Conservation (phyloP, 108 stramenopile species). For the Cylindrotheca closterium region DNA sequence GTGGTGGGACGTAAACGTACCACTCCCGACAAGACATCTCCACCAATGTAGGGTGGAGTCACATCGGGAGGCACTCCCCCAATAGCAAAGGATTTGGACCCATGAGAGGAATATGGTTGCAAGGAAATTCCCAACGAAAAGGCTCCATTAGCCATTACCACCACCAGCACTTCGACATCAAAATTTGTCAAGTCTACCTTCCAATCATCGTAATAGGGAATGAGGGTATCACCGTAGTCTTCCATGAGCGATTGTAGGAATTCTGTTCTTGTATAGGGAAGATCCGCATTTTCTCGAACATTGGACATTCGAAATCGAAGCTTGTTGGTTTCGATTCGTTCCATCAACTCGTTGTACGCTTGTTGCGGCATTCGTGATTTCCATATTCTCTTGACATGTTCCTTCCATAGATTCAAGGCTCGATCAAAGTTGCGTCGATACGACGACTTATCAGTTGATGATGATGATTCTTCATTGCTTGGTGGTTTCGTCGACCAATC, state of each 20-base stretch:
- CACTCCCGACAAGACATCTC: constrained; percentile 22
- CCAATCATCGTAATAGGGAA: constrained; percentile 27
- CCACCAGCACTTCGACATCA: constrained; percentile 54
- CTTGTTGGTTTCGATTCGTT: constrained; percentile 4
- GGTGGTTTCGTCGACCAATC: not conserved
- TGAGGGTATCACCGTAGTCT: constrained; percentile 2
- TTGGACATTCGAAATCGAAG: constrained; percentile 28
- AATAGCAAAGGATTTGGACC: constrained; percentile 41
- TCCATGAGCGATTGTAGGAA: constrained; percentile 21
- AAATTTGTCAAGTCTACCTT: constrained; percentile 55
- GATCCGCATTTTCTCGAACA: constrained; percentile 11
- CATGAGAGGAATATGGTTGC: constrained; percentile 50
- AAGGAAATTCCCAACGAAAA: constrained; percentile 49
- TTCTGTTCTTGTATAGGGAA: constrained; percentile 19
- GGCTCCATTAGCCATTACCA: constrained; percentile 23
- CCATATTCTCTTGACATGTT: constrained; percentile 11
- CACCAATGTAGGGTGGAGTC: constrained; percentile 36
- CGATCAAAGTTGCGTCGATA: not conserved
- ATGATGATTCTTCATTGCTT: too few relatives aligned
- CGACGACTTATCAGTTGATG: too few relatives aligned
- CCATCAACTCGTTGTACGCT: not conserved
- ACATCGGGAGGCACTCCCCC: constrained; percentile 55
- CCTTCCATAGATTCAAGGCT: constrained; percentile 19
- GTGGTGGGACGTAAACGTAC: constrained; percentile 55
- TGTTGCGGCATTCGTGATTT: constrained; percentile 1